These are phyloP conservation scores for Marasmius tenuissimus DNA, from an alignment of 1,284 basidiomycete genomes.

Conservation along the genomic window DNA sequence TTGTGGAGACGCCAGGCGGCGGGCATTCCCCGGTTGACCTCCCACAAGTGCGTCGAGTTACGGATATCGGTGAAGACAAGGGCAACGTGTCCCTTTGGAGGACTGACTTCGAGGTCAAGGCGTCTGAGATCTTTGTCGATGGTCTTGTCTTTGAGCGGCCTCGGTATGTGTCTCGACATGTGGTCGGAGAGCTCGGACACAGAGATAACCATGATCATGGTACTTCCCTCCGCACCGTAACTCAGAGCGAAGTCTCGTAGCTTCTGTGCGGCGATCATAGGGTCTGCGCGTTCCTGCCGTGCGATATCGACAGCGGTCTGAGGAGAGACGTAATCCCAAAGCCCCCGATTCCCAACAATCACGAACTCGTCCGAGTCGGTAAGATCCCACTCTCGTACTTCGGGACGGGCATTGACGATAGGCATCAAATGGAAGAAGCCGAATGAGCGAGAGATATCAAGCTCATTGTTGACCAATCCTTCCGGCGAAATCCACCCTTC, in stretches of 20 bases:
- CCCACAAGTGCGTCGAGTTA: slow-evolving; percentile 97
- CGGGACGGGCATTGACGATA: slow-evolving; percentile 88
- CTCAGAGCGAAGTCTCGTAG: slow-evolving; percentile 95
- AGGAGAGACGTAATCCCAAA: slow-evolving; percentile 95
- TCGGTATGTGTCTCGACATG: slow-evolving; percentile 31
- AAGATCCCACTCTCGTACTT: slow-evolving; percentile 72
- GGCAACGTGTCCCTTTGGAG: slow-evolving; percentile 88
- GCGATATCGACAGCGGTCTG: slow-evolving; percentile 98
- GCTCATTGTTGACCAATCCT: slow-evolving; percentile 91
- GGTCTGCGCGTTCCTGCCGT: slow-evolving; percentile 80
- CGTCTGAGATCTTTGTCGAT: slow-evolving; percentile 54
- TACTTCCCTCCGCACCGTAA: slow-evolving; percentile 92
- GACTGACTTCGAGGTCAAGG: slow-evolving; percentile 81
- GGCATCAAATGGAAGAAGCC: slow-evolving; percentile 93
- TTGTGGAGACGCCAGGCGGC: slow-evolving; percentile 95
- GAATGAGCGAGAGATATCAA: slow-evolving; percentile 90
- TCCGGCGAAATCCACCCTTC: slow-evolving; percentile 98
- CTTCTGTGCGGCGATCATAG: slow-evolving; percentile 98
- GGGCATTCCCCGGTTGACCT: slow-evolving; percentile 95
- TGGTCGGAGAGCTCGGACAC: slow-evolving; percentile 78
- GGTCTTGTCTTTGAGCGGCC: slow-evolving; percentile 44
- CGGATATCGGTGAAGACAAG: slow-evolving; percentile 98
- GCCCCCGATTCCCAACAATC: slow-evolving; percentile 89
- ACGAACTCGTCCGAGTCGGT: slow-evolving; percentile 93
- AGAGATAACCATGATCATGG: slow-evolving; percentile 98